A percentile compares a stretch with the other conserved stretches of the same genome.
phyloP scores from a whole-genome alignment of 768 basidiomycete genomes.

The Pleurotus djamor region DNA sequence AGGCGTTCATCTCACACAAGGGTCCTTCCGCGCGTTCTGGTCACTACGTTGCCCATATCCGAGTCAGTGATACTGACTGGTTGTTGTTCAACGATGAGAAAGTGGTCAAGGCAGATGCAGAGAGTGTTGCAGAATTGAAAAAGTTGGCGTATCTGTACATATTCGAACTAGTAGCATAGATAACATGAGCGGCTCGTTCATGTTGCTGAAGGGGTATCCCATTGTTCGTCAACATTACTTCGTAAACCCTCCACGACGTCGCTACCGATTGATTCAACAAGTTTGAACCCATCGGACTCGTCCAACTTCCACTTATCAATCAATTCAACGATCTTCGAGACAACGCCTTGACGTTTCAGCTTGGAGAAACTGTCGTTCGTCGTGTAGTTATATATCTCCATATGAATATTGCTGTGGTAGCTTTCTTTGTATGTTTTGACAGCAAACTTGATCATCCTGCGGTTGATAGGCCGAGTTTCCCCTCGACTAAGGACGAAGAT shows the following conservation, averaged over 20 bases:
- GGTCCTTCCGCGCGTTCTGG: conserved; percentile 94
- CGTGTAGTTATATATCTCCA: not conserved
- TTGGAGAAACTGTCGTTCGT: not conserved
- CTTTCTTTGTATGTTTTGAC: not conserved
- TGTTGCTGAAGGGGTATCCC: not conserved
- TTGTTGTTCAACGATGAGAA: conserved; percentile 97
- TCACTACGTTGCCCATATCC: conserved; percentile 87
- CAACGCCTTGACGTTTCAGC: not conserved
- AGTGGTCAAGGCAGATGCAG: conserved; percentile 84
- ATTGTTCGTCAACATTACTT: not conserved
- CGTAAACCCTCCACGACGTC: not conserved
- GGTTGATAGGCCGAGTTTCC: not conserved
- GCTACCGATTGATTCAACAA: not conserved
- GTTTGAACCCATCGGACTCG: not conserved
- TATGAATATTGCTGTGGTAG: not conserved
- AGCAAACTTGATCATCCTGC: conserved; percentile 3
- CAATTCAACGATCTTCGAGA: not conserved
- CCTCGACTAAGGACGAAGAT: conserved; percentile 9
- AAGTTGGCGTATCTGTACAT: conserved; percentile 91
- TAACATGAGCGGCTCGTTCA: not conserved
- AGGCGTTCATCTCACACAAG: conserved; percentile 97
- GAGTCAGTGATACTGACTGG: conserved; percentile 58
- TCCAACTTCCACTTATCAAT: conserved; percentile 5
- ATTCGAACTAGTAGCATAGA: conserved; percentile 60
- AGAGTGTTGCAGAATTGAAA: conserved; percentile 81